Conservation (phyloP, 441 rosid genomes). For the Hura crepitans region DNA sequence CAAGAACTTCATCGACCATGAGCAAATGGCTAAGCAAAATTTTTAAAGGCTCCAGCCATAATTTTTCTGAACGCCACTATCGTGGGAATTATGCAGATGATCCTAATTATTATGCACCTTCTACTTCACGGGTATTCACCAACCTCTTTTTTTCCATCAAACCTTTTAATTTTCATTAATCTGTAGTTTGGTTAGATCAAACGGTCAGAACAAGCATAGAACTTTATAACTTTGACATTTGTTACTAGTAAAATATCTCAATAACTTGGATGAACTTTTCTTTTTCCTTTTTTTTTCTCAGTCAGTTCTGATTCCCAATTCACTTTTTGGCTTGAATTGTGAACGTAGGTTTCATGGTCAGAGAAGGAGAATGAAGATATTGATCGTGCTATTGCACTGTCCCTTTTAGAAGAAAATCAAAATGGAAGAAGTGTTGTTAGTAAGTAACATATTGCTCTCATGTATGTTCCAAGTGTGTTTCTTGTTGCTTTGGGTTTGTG, state of each 20-base stretch:
- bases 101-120: constrained; percentile 45
- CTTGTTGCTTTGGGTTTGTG: background rate
- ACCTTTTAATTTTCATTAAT: constrained; percentile 11
- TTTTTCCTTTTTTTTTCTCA: background rate
- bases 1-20: constrained; percentile 38
- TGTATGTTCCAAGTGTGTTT: constrained; percentile 12
- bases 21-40: constrained; percentile 76
- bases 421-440: constrained; percentile 39
- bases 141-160: constrained; percentile 7
- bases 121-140: constrained; percentile 60
- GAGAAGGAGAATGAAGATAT: constrained; percentile 68
- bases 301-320: background rate
- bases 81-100: constrained; percentile 43
- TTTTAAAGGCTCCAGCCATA: constrained; percentile 70
- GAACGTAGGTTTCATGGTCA: constrained; percentile 47
- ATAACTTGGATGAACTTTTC: background rate
- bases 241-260: background rate
- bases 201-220: background rate
- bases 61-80: constrained; percentile 48
- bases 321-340: constrained; percentile 15
- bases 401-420: constrained; percentile 66
- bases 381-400: constrained; percentile 72
- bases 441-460: constrained; percentile 36
- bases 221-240: background rate
- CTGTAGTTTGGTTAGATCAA: constrained; percentile 10